Percentiles rank a stretch among this genome's conserved stretches.
Conservation (phyloP, 495 filamentous ascomycete species). For the Xylaria cubensis region DNA sequence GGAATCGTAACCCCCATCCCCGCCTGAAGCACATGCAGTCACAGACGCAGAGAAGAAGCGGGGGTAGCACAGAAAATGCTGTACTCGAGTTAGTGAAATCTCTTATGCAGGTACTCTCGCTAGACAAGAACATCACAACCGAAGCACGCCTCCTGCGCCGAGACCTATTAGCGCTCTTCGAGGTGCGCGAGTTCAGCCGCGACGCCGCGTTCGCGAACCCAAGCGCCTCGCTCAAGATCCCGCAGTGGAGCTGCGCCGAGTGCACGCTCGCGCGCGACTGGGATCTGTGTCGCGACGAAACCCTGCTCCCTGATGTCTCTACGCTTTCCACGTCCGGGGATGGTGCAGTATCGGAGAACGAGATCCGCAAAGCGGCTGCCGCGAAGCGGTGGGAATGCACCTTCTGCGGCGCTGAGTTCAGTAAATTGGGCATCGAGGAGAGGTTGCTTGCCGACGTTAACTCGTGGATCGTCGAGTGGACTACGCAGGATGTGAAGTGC, state of each 20-base stretch:
- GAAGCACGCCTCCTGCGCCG: conserved; percentile 87
- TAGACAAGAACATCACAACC: conserved; percentile 86
- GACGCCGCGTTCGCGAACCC: conserved; percentile 90
- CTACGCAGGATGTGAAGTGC: conserved; percentile 90
- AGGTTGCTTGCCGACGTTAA: conserved; percentile 78
- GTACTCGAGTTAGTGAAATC: conserved; percentile 88
- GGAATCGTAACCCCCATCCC: conserved; percentile 53
- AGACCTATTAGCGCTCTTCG: conserved; percentile 86
- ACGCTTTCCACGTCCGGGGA: conserved; percentile 17
- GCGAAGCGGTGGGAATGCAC: conserved; percentile 75
- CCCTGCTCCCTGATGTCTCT: conserved; percentile 66
- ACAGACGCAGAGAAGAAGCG: conserved; percentile 43
- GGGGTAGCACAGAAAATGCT: conserved; percentile 61
- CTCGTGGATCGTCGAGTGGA: conserved; percentile 77
- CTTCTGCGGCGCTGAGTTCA: conserved; percentile 77
- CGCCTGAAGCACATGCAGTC: conserved; percentile 31
- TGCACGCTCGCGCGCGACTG: conserved; percentile 89
- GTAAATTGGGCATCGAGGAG: conserved; percentile 82
- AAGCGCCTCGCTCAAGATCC: conserved; percentile 71
- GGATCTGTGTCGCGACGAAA: conserved; percentile 93
- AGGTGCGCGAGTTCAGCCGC: conserved; percentile 90
- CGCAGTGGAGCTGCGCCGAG: conserved; percentile 80
- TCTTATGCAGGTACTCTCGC: conserved; percentile 85
- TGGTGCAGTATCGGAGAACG: conserved; percentile 27
- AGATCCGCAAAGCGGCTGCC: conserved; percentile 41